Percentiles rank a stretch among this genome's conserved stretches.
Conservation (phyloP, 1,139 yeast genomes). For the Geotrichum aggregatum region DNA sequence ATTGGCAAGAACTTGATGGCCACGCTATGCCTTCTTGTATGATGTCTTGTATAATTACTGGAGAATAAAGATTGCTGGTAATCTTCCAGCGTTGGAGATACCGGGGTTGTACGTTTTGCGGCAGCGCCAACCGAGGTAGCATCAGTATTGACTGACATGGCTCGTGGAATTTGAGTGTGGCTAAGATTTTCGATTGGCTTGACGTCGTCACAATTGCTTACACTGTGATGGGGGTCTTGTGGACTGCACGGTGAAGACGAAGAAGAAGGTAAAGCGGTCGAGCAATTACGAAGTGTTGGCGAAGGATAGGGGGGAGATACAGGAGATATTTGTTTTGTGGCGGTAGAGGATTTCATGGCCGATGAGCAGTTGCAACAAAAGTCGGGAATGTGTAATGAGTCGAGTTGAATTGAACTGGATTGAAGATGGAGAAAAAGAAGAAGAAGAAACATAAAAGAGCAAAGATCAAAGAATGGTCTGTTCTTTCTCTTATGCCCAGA, state of each 20-base stretch:
- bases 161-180: background rate
- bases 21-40: slow-evolving; percentile 27
- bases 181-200: too few species aligned
- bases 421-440: background rate
- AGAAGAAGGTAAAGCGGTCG: too few species aligned
- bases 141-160: background rate
- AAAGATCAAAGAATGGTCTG: background rate
- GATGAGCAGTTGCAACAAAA: too few species aligned
- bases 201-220: too few species aligned
- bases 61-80: background rate
- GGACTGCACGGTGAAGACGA: too few species aligned
- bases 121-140: too few species aligned
- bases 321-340: background rate
- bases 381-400: background rate
- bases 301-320: background rate
- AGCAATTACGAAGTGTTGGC: too few species aligned
- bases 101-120: background rate
- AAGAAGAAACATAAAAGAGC: background rate
- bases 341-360: background rate
- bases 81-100: background rate
- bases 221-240: too few species aligned
- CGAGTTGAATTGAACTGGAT: background rate
- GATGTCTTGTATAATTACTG: background rate
- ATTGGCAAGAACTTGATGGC: slow-evolving; percentile 31
- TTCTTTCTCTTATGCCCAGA: too few species aligned